phyloP scores from a whole-genome alignment of 169 alveolate species.

The Babesia bigemina region DNA sequence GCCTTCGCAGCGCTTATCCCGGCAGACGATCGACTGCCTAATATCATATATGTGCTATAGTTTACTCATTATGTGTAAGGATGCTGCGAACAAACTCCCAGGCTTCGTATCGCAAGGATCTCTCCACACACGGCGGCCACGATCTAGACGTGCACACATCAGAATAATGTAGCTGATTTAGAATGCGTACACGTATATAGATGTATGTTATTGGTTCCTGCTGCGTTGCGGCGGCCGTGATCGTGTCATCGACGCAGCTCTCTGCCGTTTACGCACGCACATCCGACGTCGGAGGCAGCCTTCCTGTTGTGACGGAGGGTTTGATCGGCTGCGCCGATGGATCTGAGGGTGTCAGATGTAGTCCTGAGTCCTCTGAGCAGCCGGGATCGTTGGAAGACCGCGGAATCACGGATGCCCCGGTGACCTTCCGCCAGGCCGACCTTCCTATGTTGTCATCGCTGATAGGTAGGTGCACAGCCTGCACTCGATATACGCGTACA shows the following conservation, averaged over 20 bases:
- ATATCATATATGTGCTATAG: background rate
- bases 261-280: conserved; percentile 6
- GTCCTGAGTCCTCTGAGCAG: too few relatives aligned
- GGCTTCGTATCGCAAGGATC: background rate
- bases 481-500: conserved; percentile 1
- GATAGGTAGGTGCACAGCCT: conserved; percentile 1
- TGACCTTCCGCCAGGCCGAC: background rate
- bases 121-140: background rate
- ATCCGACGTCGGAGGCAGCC: background rate
- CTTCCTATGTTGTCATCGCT: conserved; percentile 1
- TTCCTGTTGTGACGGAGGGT: background rate
- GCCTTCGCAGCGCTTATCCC: background rate
- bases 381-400: background rate
- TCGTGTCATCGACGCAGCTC: background rate
- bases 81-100: background rate
- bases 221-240: background rate
- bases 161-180: background rate
- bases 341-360: too few relatives aligned
- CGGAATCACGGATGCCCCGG: background rate
- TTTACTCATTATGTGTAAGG: background rate
- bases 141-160: conserved; percentile 1
- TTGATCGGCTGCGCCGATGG: background rate
- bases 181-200: too few relatives aligned
- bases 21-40: background rate
- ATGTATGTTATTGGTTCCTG: background rate